Base-by-base conservation (phyloP, 495 filamentous ascomycete species). In the Aspergillus campestris region DNA sequence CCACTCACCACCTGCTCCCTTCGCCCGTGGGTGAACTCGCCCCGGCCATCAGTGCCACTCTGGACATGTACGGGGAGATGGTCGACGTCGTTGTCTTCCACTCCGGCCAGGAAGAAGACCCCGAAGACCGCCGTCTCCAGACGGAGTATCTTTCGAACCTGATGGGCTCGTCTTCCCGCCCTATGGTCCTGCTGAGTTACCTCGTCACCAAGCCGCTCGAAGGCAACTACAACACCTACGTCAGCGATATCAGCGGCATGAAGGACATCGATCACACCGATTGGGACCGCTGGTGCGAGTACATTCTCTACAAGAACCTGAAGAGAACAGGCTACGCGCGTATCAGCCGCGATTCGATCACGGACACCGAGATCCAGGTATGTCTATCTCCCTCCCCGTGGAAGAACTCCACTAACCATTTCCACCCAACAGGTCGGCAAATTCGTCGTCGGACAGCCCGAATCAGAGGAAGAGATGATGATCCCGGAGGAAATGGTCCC, bases 251-350 rank as follows among this genome's bases (percentile, higher is more conserved):
- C 38, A 91, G 84, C 46, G 84, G 87, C 14, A 99, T 99, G 94
- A 81, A 84, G 53, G 94, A 99, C 57, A 92, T 99, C 42, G 94
- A 99, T 54, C 77, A 81, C 7, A 83, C 73, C 10, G 94, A 99
- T 58, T 95, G 88, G 89, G 92, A 98, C 65, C 71, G 94, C 45
- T 99, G 94, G 94, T 99, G 94, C 69, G 92, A 99, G 71, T 99
- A 99, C 58, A 92, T 99, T 51, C 72, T 99, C 41, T 99, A 86
- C 72, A 95, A 96, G 71, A 83, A 82, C 8, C 63, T 99, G 41
- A 84, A 82, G 62, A 74, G 90, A 50, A 83, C 83, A 3, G 94
- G 89, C 7, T 98, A 97, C 60, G 92, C 92, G 10, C 75, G 92
- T 51, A 81, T 98, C 31, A 91, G 84, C 48, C 70, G 92, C 54